Evolutionary conservation across 2,329 filamentous ascomycete species (phyloP).

Genomic region (Neopestalotiopsis rosae): DNA sequence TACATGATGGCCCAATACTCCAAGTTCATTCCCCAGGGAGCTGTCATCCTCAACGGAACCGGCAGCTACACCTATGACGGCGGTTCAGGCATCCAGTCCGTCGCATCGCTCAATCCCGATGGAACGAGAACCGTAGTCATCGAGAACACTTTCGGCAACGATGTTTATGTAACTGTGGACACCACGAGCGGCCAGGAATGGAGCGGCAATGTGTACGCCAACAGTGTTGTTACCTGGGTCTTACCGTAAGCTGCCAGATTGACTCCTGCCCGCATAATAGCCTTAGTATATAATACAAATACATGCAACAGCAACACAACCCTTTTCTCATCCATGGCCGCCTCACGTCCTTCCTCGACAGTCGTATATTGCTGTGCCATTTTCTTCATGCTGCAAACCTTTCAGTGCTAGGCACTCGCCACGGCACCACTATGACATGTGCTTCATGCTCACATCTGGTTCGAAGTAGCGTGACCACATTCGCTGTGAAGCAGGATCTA

Average conservation of each 20-base stretch:
- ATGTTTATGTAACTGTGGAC: constrained; percentile 46
- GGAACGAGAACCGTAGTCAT: constrained; percentile 50
- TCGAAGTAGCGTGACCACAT: too few relatives aligned
- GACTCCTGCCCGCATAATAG: background rate
- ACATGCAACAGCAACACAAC: background rate
- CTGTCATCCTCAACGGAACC: constrained; percentile 45
- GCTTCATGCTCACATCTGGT: too few relatives aligned
- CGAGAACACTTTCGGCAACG: constrained; percentile 51
- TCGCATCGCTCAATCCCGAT: constrained; percentile 53
- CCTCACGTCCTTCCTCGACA: background rate
- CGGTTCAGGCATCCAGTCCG: constrained; percentile 46
- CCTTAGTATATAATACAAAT: constrained; percentile 9
- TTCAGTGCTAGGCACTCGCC: background rate
- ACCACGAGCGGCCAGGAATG: constrained; percentile 41
- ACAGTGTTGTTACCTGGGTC: constrained; percentile 47
- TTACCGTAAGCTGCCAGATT: constrained; percentile 45
- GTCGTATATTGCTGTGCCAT: background rate
- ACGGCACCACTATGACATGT: background rate
- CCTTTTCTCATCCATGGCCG: background rate
- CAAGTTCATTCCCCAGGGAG: constrained; percentile 52
- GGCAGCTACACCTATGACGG: constrained; percentile 50
- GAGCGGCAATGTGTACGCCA: constrained; percentile 42
- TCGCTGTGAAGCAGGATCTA: too few relatives aligned
- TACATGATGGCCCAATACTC: constrained; percentile 60
- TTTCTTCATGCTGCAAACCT: background rate